Evolutionary conservation across 208 protist species (phyloP).

Genomic region (Acanthamoeba triangularis): DNA sequence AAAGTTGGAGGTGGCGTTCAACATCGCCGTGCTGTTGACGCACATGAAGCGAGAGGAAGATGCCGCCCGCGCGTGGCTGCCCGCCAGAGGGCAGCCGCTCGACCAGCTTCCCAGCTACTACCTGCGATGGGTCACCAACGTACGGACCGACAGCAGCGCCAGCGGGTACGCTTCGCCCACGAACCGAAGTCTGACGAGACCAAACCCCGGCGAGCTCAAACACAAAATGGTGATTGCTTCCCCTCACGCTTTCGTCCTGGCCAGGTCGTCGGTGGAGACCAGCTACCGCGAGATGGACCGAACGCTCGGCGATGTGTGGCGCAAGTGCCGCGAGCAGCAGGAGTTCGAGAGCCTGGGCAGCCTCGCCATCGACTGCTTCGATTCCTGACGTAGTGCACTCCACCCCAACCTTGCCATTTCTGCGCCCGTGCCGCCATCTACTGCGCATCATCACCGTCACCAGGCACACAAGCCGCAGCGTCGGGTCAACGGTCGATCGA

Average conservation of each 20-base stretch:
- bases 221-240: no score
- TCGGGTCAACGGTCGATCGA: no score
- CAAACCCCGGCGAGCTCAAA: no score
- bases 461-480: no score
- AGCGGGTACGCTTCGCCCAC: not conserved
- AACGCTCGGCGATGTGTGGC: not conserved
- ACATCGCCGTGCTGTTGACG: not conserved
- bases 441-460: no score
- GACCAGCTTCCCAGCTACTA: not conserved
- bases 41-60: conserved; percentile 8
- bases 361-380: not conserved
- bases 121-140: not conserved
- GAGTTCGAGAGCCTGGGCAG: not conserved
- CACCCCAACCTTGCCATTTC: no score
- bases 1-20: not conserved
- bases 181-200: no score
- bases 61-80: not conserved
- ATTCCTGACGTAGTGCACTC: no score
- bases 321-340: not conserved
- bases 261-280: not conserved
- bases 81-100: not conserved
- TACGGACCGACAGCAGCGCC: not conserved
- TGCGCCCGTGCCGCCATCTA: no score
- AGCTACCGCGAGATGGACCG: conserved; percentile 4
- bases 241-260: no score